Conservation (phyloP, 192 early-diverging fungal genomes). For the Coemansia sp. region DNA sequence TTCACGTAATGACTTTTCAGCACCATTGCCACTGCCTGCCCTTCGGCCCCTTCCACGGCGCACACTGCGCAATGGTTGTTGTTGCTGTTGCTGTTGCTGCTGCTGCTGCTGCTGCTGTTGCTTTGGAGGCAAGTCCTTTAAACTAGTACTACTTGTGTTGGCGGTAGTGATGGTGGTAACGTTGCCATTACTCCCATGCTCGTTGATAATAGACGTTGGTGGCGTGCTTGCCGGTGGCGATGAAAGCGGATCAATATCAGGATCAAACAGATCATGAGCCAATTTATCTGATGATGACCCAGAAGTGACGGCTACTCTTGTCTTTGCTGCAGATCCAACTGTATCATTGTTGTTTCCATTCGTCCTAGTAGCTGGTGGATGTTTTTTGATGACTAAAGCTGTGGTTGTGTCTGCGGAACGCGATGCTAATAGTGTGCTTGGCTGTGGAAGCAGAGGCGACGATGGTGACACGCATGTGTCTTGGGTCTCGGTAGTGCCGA, state of each 20-base stretch:
- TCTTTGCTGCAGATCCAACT: not conserved
- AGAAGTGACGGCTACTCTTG: not conserved
- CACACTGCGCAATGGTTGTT: not conserved
- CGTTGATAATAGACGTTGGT: not conserved
- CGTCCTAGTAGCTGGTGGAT: not conserved
- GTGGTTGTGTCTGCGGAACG: constrained; percentile 4
- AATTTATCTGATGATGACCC: not conserved
- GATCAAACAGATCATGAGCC: constrained; percentile 1
- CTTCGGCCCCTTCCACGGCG: not conserved
- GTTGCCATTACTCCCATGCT: too few relatives aligned
- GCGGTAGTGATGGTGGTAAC: too few relatives aligned
- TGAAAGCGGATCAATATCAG: constrained; percentile 4
- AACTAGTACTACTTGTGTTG: too few relatives aligned
- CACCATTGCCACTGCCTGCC: not conserved
- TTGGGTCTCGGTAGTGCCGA: not conserved
- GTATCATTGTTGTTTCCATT: not conserved
- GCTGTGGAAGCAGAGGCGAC: constrained; percentile 12
- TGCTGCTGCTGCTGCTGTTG: not conserved
- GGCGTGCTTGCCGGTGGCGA: constrained; percentile 1
- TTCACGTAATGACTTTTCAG: constrained; percentile 27
- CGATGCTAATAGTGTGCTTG: constrained; percentile 14
- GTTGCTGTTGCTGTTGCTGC: not conserved
- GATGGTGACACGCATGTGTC: constrained; percentile 1
- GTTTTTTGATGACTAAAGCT: not conserved
- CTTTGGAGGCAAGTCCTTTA: too few relatives aligned